Evolutionary conservation across 2,329 filamentous ascomycete genomes (phyloP).

Genomic region (Cladosporium sp.): DNA sequence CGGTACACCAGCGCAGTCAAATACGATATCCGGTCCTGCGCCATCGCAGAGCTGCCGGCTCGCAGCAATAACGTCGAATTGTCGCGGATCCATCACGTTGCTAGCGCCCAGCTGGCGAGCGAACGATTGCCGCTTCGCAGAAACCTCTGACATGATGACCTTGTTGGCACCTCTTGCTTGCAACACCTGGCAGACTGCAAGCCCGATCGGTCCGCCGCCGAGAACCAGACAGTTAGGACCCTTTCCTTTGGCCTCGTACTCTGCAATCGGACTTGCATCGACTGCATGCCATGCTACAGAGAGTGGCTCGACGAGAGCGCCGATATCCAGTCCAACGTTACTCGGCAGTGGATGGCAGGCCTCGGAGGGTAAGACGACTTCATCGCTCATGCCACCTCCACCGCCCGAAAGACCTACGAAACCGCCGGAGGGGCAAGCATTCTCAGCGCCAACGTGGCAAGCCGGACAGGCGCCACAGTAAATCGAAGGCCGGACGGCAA

Average conservation of each 20-base stretch:
- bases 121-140: conserved; percentile 51
- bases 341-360: conserved; percentile 54
- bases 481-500: conserved; percentile 62
- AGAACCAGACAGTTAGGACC: conserved; percentile 52
- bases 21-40: conserved; percentile 58
- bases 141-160: conserved; percentile 61
- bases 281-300: conserved; percentile 66
- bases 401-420: conserved; percentile 48
- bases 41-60: conserved; percentile 50
- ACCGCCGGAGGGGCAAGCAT: conserved; percentile 59
- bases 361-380: conserved; percentile 52
- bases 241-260: conserved; percentile 20
- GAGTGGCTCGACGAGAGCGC: conserved; percentile 63
- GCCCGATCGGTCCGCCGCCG: conserved; percentile 62
- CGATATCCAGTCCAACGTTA: conserved; percentile 54
- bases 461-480: conserved; percentile 58
- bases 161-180: conserved; percentile 53
- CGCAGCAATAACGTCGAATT: conserved; percentile 50
- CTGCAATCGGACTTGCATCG: conserved; percentile 48
- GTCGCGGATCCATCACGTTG: conserved; percentile 53
- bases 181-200: conserved; percentile 61
- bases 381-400: conserved; percentile 58
- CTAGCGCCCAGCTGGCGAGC: conserved; percentile 58
- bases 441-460: conserved; percentile 55
- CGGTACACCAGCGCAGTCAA: conserved; percentile 64